Conservation (phyloP, 225 moss, liverwort and hornwort genomes). For the Ulota crispa region DNA sequence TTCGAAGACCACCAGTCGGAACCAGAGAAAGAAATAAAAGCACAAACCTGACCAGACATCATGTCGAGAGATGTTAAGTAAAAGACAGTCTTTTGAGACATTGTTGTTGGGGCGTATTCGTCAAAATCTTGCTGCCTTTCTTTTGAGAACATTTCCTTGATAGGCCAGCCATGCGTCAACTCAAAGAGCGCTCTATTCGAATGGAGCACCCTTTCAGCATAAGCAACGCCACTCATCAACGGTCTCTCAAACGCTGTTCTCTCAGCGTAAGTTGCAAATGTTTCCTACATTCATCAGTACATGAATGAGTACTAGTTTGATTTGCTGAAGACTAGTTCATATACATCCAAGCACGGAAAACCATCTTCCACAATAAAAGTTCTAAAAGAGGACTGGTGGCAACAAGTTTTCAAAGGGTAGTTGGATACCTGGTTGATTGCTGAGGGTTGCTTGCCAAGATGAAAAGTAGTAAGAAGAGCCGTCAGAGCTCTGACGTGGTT, state of each 20-base stretch:
- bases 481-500: conserved; percentile 72
- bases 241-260: conserved; percentile 71
- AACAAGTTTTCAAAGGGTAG: conserved; percentile 10
- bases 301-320: conserved; percentile 9
- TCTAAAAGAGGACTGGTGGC: not conserved
- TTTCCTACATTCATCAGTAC: conserved; percentile 43
- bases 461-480: conserved; percentile 70
- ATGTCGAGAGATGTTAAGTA: conserved; percentile 71
- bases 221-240: conserved; percentile 72
- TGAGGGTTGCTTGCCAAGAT: conserved; percentile 67
- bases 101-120: conserved; percentile 65
- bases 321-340: not conserved
- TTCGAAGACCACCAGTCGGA: not conserved
- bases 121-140: conserved; percentile 55
- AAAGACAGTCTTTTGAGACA: conserved; percentile 65
- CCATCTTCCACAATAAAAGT: not conserved
- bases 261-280: conserved; percentile 60
- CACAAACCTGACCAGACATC: conserved; percentile 70
- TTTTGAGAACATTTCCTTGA: conserved; percentile 66
- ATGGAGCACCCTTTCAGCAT: conserved; percentile 66
- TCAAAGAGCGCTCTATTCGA: conserved; percentile 58
- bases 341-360: not conserved
- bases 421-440: conserved; percentile 61
- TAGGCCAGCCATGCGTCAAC: conserved; percentile 57
- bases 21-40: not conserved